Conservation (phyloP, 2,329 filamentous ascomycete genomes). For the Escovopsis weberi region DNA sequence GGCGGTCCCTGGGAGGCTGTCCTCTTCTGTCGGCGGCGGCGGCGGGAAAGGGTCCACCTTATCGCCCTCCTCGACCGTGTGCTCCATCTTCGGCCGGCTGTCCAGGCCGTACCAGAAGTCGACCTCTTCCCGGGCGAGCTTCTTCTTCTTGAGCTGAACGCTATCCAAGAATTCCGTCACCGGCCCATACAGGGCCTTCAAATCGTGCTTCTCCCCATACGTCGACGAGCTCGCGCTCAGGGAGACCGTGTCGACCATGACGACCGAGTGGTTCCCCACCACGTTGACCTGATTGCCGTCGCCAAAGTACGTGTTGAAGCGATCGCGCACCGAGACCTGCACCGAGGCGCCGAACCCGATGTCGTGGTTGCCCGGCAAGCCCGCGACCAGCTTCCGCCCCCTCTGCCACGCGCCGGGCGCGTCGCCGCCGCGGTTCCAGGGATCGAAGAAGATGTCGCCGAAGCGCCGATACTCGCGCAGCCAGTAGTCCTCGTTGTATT, state of each 20-base stretch:
- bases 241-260: constrained; percentile 80
- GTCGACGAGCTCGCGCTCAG: constrained; percentile 55
- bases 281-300: constrained; percentile 84
- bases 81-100: constrained; percentile 39
- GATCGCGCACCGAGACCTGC: constrained; percentile 61
- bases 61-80: constrained; percentile 44
- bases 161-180: constrained; percentile 60
- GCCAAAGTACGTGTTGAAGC: constrained; percentile 82
- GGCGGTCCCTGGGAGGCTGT: constrained; percentile 18
- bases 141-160: constrained; percentile 49
- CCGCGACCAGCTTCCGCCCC: constrained; percentile 66
- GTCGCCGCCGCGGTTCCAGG: constrained; percentile 45
- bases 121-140: constrained; percentile 55
- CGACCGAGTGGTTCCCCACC: constrained; percentile 87
- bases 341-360: constrained; percentile 80
- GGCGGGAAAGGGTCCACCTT: constrained; percentile 28
- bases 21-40: constrained; percentile 13
- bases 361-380: constrained; percentile 89
- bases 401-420: constrained; percentile 43
- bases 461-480: constrained; percentile 75
- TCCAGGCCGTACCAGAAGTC: constrained; percentile 46
- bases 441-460: constrained; percentile 65
- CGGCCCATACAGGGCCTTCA: constrained; percentile 57
- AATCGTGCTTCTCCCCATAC: constrained; percentile 34
- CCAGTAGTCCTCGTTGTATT: constrained; percentile 76